phyloP scores from a whole-genome alignment of 2,329 filamentous ascomycete genomes.

The Hypoxylon sp. region DNA sequence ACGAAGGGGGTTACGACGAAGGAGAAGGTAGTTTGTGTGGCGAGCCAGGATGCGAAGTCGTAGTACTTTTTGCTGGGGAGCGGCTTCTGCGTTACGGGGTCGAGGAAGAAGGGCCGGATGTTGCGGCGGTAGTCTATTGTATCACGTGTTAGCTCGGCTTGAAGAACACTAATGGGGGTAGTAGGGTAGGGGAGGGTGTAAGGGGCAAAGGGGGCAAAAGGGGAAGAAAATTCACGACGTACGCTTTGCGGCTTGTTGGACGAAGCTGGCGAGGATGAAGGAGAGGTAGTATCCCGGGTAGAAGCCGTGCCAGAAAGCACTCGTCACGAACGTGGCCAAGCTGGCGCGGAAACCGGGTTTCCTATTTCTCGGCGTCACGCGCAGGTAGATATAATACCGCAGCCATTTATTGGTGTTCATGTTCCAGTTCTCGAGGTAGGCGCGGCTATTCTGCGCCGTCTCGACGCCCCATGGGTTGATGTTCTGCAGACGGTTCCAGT shows the following conservation, averaged over 20 bases:
- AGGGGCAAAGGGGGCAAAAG: not conserved
- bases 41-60: conserved; percentile 81
- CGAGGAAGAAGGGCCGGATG: conserved; percentile 92
- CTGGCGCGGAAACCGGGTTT: conserved; percentile 97
- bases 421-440: conserved; percentile 94
- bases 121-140: conserved; percentile 85
- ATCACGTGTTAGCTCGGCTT: conserved; percentile 8
- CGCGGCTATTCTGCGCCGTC: conserved; percentile 91
- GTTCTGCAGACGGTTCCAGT: conserved; percentile 91
- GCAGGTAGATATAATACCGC: conserved; percentile 93
- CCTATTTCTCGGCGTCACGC: conserved; percentile 94
- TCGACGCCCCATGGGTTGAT: conserved; percentile 90
- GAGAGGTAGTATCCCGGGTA: conserved; percentile 96
- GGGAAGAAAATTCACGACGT: conserved; percentile 57
- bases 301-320: conserved; percentile 98
- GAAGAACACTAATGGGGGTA: conserved; percentile 18
- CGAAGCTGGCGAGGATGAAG: conserved; percentile 89
- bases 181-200: not conserved
- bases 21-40: conserved; percentile 85
- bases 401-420: conserved; percentile 99
- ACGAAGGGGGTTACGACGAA: conserved; percentile 90
- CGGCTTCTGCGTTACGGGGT: conserved; percentile 78
- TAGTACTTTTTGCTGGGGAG: conserved; percentile 86
- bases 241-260: conserved; percentile 97
- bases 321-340: conserved; percentile 93